Conservation (phyloP, 2,329 filamentous ascomycete genomes). For the Clonostachys solani region DNA sequence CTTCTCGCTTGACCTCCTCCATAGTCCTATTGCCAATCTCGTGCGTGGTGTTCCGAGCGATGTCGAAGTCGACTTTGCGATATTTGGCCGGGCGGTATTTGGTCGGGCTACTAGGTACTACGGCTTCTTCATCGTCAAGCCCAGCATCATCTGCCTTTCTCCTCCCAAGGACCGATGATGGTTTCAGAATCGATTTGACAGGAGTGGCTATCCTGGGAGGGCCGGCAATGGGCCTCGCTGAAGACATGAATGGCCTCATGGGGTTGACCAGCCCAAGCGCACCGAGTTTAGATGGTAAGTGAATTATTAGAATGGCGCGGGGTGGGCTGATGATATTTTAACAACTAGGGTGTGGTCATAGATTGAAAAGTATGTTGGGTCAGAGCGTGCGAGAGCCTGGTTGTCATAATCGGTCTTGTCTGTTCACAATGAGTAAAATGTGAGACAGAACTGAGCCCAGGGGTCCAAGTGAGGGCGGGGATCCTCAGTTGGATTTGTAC, state of each 20-base stretch:
- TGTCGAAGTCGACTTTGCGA: conserved; percentile 54
- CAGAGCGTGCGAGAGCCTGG: conserved; percentile 7
- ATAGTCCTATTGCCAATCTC: conserved; percentile 48
- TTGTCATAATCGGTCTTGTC: conserved; percentile 14
- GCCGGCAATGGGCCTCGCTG: conserved; percentile 24
- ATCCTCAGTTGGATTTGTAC: too few species aligned
- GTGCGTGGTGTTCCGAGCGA: conserved; percentile 51
- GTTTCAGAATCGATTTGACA: conserved; percentile 50
- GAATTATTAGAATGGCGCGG: neutral
- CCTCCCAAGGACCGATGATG: conserved; percentile 37
- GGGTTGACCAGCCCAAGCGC: neutral
- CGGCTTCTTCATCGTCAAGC: conserved; percentile 22
- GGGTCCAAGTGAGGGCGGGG: too few species aligned
- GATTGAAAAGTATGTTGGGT: conserved; percentile 12
- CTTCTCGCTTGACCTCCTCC: conserved; percentile 50
- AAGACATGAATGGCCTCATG: conserved; percentile 26
- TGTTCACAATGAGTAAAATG: too few species aligned
- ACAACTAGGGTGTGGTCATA: conserved; percentile 11
- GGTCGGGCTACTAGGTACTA: too few species aligned
- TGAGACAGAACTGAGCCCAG: too few species aligned
- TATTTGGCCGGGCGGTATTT: conserved; percentile 33
- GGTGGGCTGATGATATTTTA: conserved; percentile 5
- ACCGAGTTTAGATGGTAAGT: conserved; percentile 4
- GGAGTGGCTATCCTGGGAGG: conserved; percentile 30
- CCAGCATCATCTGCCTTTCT: conserved; percentile 38